A percentile compares a stretch with the other conserved stretches of the same genome.
phyloP scores from a whole-genome alignment of 2,329 filamentous ascomycete genomes.

The Pseudogymnoascus sp. region DNA sequence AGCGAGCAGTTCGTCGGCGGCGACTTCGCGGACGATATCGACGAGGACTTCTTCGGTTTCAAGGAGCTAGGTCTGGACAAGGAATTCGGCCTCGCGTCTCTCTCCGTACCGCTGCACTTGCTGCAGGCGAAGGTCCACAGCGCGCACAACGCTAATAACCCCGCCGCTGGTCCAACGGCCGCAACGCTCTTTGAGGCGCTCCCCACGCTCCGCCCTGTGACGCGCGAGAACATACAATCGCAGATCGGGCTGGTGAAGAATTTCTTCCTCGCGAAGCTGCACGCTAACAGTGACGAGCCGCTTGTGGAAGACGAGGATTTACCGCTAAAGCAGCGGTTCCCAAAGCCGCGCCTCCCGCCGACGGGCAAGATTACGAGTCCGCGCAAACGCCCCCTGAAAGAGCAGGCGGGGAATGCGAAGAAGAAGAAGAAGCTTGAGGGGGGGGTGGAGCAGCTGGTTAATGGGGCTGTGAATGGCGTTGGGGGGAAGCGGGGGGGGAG shows the following conservation, averaged over 20 bases:
- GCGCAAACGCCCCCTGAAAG: conserved; percentile 71
- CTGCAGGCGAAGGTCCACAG: conserved; percentile 84
- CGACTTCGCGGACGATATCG: conserved; percentile 95
- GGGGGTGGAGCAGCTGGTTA: conserved; percentile 26
- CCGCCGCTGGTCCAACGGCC: conserved; percentile 47
- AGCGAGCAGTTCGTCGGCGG: conserved; percentile 95
- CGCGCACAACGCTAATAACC: conserved; percentile 69
- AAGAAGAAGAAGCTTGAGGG: conserved; percentile 76
- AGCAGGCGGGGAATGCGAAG: conserved; percentile 75
- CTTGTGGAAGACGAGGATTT: conserved; percentile 92
- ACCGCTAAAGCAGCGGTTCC: conserved; percentile 76
- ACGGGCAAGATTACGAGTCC: conserved; percentile 82
- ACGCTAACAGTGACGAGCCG: conserved; percentile 71
- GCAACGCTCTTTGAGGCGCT: conserved; percentile 50
- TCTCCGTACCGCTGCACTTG: conserved; percentile 88
- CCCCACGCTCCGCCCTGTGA: conserved; percentile 66
- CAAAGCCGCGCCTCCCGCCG: conserved; percentile 54
- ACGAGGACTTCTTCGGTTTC: conserved; percentile 98
- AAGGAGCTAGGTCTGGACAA: conserved; percentile 86
- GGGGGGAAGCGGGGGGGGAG: conserved; percentile 28
- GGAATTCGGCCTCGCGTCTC: conserved; percentile 78
- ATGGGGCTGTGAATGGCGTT: conserved; percentile 17
- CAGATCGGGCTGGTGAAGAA: conserved; percentile 84
- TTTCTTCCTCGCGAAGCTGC: conserved; percentile 85
- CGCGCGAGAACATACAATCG: conserved; percentile 62